Evolutionary conservation across 2,329 filamentous ascomycete genomes (phyloP), one percentile per base, ranked within the genome.

Genomic region (Microcyclospora tardicrescens): DNA sequence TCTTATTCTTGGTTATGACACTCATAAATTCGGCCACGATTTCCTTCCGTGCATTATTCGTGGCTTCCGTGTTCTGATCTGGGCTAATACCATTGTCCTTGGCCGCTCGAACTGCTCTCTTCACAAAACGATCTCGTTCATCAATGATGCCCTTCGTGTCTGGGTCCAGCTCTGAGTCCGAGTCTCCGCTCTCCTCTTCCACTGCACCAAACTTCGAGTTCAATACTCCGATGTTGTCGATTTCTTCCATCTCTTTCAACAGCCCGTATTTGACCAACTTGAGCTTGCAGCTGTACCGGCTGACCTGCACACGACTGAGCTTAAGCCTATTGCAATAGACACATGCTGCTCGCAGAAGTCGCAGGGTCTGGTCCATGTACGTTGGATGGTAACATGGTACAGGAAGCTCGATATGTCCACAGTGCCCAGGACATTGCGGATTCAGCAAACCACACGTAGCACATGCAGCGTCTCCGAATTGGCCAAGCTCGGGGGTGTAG

Each of bases 321-420:
- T 82, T 84, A 49, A 98, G 78, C 41, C 79, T 77, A 56, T 87
- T 81, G 63, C 93, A 98, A 65, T 94, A 95, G 43, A 81, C 73
- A 60, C 91, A 98, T 61, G 89, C 82, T 38, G 84, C 81, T 51
- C 86, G 79, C 14, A 98, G 71, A 34, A 98, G 69, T 33, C 84
- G 80, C 46, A 93, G 75, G 37, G 87, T 74, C 60, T 95, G 87
- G 57, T 95, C 87, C 69, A 98, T 81, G 56, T 95, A 96, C 2
- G 86, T 82, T n/a, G 89, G 84, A 61, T 98, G 89, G 60, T 96
- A 98, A 37, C 95, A 84, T 34, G 84, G 84, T 10, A 87, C 81
- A 11, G 91, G 87, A 10, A 98, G 77, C 53, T 95, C 85, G 59
- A 98, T 93, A 58, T 98, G 91, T 38, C 91, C 93, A 43, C 82